Percentiles rank a stretch among this genome's conserved stretches.
Evolutionary conservation across 129 eudicot genomes (phyloP).

Genomic region (Centrapalus pauciflorus): DNA sequence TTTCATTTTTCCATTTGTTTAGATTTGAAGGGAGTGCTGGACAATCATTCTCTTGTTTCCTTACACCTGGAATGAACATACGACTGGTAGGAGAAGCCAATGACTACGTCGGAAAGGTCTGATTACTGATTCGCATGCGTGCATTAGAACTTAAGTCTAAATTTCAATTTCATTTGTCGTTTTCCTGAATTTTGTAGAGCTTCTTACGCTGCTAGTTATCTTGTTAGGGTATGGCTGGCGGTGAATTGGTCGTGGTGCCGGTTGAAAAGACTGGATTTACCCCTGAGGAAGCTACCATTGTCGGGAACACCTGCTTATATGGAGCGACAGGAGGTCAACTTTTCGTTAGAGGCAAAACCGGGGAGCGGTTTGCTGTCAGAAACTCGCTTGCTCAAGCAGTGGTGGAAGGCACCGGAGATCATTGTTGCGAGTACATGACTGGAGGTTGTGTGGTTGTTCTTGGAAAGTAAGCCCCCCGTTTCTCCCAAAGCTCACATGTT

Average conservation of each 20-base stretch:
- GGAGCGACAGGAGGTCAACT: slow-evolving; percentile 99
- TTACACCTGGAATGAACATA: slow-evolving; percentile 98
- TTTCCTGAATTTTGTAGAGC: neutral
- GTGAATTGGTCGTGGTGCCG: slow-evolving; percentile 81
- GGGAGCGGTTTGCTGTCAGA: slow-evolving; percentile 98
- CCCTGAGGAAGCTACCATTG: slow-evolving; percentile 94
- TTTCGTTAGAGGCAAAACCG: slow-evolving; percentile 93
- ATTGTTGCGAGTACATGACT: slow-evolving; percentile 97
- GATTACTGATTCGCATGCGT: slow-evolving; percentile 16
- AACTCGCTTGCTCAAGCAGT: slow-evolving; percentile 97
- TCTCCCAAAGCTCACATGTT: neutral
- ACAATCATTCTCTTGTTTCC: slow-evolving; percentile 89
- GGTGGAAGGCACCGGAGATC: slow-evolving; percentile 98
- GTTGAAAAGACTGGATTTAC: slow-evolving; percentile 67
- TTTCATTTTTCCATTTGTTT: slow-evolving; percentile 7
- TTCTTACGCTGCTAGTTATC: slow-evolving; percentile 15
- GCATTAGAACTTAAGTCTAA: slow-evolving; percentile 1
- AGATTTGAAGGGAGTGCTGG: slow-evolving; percentile 80
- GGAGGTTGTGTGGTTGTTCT: slow-evolving; percentile 95
- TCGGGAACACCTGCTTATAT: slow-evolving; percentile 90
- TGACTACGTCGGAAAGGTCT: slow-evolving; percentile 98
- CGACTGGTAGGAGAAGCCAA: slow-evolving; percentile 93
- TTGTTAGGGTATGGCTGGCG: slow-evolving; percentile 99
- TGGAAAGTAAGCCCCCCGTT: slow-evolving; percentile 62
- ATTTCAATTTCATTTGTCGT: neutral